Conservation (phyloP, 139 green algal genomes). For the Spirogloea muscicola region DNA sequence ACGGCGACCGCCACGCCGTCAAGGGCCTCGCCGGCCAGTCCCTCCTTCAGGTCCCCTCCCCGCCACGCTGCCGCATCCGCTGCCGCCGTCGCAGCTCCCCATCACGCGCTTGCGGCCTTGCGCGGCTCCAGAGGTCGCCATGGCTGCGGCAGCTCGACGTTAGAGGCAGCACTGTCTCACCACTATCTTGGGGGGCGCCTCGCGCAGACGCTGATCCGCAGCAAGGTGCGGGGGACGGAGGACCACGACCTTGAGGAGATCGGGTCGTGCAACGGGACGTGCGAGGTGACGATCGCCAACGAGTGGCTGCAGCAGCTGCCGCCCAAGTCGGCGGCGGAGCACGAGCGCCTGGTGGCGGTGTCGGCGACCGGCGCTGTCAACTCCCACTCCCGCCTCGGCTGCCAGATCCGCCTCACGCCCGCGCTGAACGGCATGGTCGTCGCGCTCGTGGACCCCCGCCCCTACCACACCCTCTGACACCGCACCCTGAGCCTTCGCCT, state of each 20-base stretch:
- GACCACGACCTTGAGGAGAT: conserved; percentile 3
- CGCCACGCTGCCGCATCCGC: too few relatives aligned
- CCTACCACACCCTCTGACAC: conserved; percentile 24
- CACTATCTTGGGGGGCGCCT: too few relatives aligned
- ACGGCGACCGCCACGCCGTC: conserved; percentile 3
- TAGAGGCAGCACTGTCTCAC: too few relatives aligned
- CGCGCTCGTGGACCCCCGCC: neutral
- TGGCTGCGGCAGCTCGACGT: too few relatives aligned
- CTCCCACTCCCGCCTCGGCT: conserved; percentile 8
- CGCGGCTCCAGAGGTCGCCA: too few relatives aligned
- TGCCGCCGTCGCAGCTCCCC: too few relatives aligned
- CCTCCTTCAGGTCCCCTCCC: too few relatives aligned
- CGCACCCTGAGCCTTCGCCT: too few relatives aligned
- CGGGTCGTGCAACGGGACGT: conserved; percentile 20
- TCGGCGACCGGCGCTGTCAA: neutral
- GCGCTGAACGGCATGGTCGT: conserved; percentile 22
- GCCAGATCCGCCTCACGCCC: conserved; percentile 14
- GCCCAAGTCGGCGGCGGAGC: neutral
- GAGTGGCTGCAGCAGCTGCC: conserved; percentile 35
- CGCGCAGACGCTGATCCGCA: conserved; percentile 10
- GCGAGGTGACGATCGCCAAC: conserved; percentile 30
- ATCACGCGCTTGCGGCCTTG: too few relatives aligned
- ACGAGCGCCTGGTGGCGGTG: conserved; percentile 6
- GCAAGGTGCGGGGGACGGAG: neutral
- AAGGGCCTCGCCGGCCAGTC: conserved; percentile 9